Base-by-base conservation (phyloP, 768 basidiomycete species). In the Sarcodon sp. region DNA sequence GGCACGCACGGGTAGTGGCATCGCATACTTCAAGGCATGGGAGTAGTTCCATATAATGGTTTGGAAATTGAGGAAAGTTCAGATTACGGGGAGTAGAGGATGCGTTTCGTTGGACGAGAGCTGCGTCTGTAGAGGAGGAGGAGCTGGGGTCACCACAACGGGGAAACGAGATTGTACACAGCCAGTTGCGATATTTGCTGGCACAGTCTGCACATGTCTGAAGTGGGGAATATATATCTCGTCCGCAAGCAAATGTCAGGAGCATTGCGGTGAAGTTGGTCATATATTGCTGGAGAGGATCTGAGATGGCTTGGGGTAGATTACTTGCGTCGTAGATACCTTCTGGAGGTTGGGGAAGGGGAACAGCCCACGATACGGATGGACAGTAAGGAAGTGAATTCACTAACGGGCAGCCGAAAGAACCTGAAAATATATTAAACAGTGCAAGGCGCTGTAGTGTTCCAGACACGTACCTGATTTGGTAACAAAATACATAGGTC, bases 11-110 rank as follows among this genome's bases (percentile, higher is more conserved):
- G 53, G 85, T 82, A 18, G 75, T 78, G 1, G 74, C 70, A 13
- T 76, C 71, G 64, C 90, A 93, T 32, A 74, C 76, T 64, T 89
- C 90, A 8, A 88, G 64, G 59, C 88, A 91, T 3, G 90, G 88
- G 33, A 86, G 65, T 12, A 92, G 64, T 58, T 75, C 70, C n/a
- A 62, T 66, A 63, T 86, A 88, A 1, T 67, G 47, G 15, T 58
- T 61, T 2, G 58, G 54, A 53, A 72, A 62, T 10, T 68, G 47
- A n/a, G 79, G 73, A 38, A 80, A 64, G 47, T 61, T 65, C 2
- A 67, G 56, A 52, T 76, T 79, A 11, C 81, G 68, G 3, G 67
- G 55, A 6, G 59, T 54, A 15, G 70, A 60, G 0, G 75, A 66
- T 3, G 70, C 44, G 39, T 52, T 54, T 39, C 70, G 66, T 55